Percentiles rank a stretch among this genome's conserved stretches.
Evolutionary conservation across 2,329 filamentous ascomycete genomes (phyloP).

Genomic region (Nothophoma quercina): DNA sequence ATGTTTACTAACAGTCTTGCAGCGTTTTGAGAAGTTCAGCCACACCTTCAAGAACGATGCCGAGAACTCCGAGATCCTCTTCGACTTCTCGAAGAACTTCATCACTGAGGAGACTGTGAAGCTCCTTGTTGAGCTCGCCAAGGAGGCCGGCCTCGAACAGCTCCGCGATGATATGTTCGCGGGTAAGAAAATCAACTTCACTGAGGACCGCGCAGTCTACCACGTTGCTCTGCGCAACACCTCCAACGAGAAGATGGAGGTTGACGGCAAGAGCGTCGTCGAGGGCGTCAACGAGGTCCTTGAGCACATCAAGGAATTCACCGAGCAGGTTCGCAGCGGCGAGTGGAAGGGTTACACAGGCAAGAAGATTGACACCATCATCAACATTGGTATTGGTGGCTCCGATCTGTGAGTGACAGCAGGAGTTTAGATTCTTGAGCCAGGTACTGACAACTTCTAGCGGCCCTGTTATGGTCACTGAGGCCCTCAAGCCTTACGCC

Average conservation of each 20-base stretch:
- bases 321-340: conserved; percentile 90
- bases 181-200: conserved; percentile 99
- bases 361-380: conserved; percentile 94
- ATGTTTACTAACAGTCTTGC: conserved; percentile 24
- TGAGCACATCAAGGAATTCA: conserved; percentile 98
- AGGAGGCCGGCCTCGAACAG: conserved; percentile 89
- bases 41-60: conserved; percentile 81
- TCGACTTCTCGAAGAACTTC: conserved; percentile 99
- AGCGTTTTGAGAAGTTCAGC: conserved; percentile 90
- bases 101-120: conserved; percentile 89
- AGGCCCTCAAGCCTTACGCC: conserved; percentile 94
- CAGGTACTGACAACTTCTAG: conserved; percentile 50
- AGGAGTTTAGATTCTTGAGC: background rate
- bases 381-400: conserved; percentile 98
- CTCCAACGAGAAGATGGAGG: conserved; percentile 79
- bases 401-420: conserved; percentile 83
- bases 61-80: conserved; percentile 86
- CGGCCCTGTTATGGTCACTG: conserved; percentile 98
- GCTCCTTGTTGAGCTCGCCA: conserved; percentile 86
- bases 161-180: conserved; percentile 97
- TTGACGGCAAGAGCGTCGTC: conserved; percentile 92
- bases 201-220: conserved; percentile 94
- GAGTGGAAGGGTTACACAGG: conserved; percentile 97
- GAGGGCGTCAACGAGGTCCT: conserved; percentile 91
- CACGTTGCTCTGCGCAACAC: conserved; percentile 94